phyloP scores from a whole-genome alignment of 2,329 filamentous ascomycete genomes.

The Paradendryphiella salina region DNA sequence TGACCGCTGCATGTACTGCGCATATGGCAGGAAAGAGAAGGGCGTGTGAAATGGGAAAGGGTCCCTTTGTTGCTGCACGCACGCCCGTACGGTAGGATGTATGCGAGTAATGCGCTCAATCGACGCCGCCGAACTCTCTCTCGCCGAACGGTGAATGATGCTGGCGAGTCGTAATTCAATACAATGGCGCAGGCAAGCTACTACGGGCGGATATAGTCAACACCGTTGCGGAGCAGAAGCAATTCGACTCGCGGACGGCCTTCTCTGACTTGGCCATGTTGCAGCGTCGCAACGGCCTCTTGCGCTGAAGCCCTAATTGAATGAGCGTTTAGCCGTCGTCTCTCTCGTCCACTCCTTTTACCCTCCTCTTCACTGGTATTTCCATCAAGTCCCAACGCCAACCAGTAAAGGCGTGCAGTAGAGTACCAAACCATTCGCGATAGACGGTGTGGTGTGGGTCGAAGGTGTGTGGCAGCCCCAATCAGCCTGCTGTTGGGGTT shows the following conservation, averaged over 20 bases:
- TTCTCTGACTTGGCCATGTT: neutral
- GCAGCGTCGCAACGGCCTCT: neutral
- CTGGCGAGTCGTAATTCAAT: slow-evolving; percentile 11
- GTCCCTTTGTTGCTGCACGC: too few relatives aligned
- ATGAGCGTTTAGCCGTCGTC: too few relatives aligned
- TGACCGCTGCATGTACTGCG: neutral
- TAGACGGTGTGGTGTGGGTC: slow-evolving; percentile 7
- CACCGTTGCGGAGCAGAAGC: neutral
- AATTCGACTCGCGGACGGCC: neutral
- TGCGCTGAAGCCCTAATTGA: too few relatives aligned
- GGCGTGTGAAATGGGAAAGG: neutral
- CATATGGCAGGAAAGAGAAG: neutral
- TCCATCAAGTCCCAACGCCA: slow-evolving; percentile 4
- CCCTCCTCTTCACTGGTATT: neutral
- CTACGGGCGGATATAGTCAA: neutral
- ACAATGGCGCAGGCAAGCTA: slow-evolving; percentile 10
- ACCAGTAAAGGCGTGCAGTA: slow-evolving; percentile 8
- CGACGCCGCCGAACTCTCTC: neutral
- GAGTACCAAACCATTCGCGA: slow-evolving; percentile 13
- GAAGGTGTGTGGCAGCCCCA: neutral
- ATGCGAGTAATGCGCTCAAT: slow-evolving; percentile 10
- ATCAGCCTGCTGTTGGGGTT: slow-evolving; percentile 2
- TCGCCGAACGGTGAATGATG: slow-evolving; percentile 1
- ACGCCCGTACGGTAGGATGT: neutral
- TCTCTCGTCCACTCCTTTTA: neutral